Conservation (phyloP, 331 rosid species). For the Quercus lobata region DNA sequence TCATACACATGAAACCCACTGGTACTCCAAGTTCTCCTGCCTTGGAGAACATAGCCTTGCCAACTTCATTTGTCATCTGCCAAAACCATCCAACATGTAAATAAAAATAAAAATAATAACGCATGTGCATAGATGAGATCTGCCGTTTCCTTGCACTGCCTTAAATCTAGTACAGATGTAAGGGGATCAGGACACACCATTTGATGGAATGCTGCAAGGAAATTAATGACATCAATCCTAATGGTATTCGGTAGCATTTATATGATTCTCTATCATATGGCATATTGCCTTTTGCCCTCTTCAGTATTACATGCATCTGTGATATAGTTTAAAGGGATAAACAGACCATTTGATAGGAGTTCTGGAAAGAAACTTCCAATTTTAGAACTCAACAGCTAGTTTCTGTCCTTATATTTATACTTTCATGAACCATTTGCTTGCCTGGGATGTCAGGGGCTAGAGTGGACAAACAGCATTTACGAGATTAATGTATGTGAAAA, state of each 20-base stretch:
- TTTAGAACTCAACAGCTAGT: neutral
- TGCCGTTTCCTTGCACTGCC: neutral
- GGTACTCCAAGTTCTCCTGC: constrained; percentile 87
- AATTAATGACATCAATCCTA: neutral
- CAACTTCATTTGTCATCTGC: constrained; percentile 90
- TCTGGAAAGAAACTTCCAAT: neutral
- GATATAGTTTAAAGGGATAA: neutral
- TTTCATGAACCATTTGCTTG: neutral
- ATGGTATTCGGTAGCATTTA: neutral
- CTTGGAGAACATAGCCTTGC: constrained; percentile 60
- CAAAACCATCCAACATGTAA: neutral
- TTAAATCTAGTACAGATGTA: neutral
- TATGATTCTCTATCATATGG: too few species aligned
- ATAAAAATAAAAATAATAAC: neutral
- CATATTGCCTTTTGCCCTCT: neutral
- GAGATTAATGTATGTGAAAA: neutral
- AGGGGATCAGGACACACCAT: neutral
- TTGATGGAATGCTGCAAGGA: neutral
- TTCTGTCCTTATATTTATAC: neutral
- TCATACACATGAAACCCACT: constrained; percentile 89
- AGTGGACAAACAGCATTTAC: neutral
- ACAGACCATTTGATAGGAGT: neutral
- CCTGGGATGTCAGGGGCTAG: neutral
- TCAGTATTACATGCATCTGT: neutral
- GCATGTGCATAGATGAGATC: neutral